Conservation (phyloP, 441 rosid genomes). For the Populus trichocarpa region DNA sequence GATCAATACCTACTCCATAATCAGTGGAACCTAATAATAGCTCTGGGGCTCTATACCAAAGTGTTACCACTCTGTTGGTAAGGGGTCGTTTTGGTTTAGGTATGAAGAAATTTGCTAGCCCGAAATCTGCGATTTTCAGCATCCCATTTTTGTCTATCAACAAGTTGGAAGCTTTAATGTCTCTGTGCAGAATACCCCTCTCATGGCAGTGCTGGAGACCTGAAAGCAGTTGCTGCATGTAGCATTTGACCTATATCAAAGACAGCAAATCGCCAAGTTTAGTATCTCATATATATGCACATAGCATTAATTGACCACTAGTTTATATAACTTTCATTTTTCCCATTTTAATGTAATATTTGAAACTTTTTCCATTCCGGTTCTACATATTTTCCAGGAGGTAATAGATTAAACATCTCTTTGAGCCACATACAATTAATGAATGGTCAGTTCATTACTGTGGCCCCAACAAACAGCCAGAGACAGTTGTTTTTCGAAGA, state of each 20-base stretch:
- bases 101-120: constrained; percentile 59
- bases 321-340: not conserved
- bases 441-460: not conserved
- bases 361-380: not conserved
- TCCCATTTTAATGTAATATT: not conserved
- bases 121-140: constrained; percentile 80
- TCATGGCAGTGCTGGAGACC: constrained; percentile 86
- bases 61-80: constrained; percentile 78
- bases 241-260: constrained; percentile 58
- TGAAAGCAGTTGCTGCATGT: constrained; percentile 78
- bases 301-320: not conserved
- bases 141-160: constrained; percentile 61
- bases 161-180: constrained; percentile 75
- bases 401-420: not conserved
- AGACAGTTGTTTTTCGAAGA: not conserved
- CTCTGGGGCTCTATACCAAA: constrained; percentile 94
- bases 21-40: constrained; percentile 67
- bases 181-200: constrained; percentile 76
- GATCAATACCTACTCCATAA: constrained; percentile 79
- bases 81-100: constrained; percentile 54
- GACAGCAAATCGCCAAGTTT: not conserved
- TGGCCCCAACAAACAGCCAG: not conserved
- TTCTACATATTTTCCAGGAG: not conserved
- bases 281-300: not conserved
- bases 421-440: not conserved